Evolutionary conservation across 2,329 filamentous ascomycete species (phyloP), one percentile per base, ranked within the genome.

Genomic region (Cyphellophora attinorum): DNA sequence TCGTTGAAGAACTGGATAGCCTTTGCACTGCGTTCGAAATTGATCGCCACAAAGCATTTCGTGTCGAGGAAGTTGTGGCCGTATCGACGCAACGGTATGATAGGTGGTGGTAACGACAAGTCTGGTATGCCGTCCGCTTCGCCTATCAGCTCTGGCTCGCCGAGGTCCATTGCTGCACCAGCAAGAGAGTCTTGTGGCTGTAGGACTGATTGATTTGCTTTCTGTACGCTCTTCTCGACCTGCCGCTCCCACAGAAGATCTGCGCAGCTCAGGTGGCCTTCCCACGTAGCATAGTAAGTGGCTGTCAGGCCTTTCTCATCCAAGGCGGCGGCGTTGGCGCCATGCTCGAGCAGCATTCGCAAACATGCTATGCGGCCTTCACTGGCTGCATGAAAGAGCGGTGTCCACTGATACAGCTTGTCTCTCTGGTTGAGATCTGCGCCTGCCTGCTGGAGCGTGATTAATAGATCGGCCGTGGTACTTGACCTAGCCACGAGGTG

Each of bases 221-320:
- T 30, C 32, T 45, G 37, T 13, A 30, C 32, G 6, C 35, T 25
- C 32, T 39, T 29, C 6, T 54, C 52, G 31, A 47, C 42, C 13
- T 41, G 46, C 15, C 56, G 52, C 5, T 53, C 50, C 57, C 65
- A 65, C 19, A 98, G 73, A 5, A 95, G 70, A 51, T 81, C 79
- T 83, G 98, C 94, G 62, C 91, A 96, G 51, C 89, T 81, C 35
- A 96, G 63, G 54, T 96, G 85, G 0, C 91, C 91, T 62, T 98
- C 91, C 91, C 91, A 98, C 0, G 86, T 89, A 11, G 91, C 91
- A 59, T 98, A 98, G 59, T 98, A 98, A 79, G 96, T 86, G 17
- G 91, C 88, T 2, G 88, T 85, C 3, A 96, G 70, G 11, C 79
- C 81, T 55, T 96, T 98, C 60, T 98, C 91, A 53, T 98, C 91